A percentile compares a stretch with the other conserved stretches of the same genome.
phyloP scores from a whole-genome alignment of 2,329 filamentous ascomycete species.

The Chaetoscypha palmicola region DNA sequence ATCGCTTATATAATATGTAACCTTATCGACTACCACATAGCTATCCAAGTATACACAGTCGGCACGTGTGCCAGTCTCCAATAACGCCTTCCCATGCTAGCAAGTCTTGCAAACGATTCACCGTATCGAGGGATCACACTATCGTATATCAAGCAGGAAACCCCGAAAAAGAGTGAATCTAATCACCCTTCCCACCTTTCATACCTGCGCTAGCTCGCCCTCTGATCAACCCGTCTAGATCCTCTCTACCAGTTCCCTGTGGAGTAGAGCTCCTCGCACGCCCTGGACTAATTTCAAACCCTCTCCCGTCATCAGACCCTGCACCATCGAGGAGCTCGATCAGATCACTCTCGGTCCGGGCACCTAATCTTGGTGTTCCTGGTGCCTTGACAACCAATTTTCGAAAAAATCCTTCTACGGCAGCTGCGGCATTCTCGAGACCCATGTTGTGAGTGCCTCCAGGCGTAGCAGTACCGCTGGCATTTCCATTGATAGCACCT shows the following conservation, averaged over 20 bases:
- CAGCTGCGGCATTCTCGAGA: conserved; percentile 78
- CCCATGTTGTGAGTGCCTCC: conserved; percentile 41
- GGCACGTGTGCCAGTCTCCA: too few species aligned
- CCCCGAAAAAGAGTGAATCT: too few species aligned
- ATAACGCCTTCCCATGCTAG: too few species aligned
- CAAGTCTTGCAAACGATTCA: neutral
- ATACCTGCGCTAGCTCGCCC: conserved; percentile 13
- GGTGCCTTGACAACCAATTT: conserved; percentile 65
- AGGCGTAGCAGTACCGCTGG: conserved; percentile 32
- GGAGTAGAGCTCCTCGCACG: conserved; percentile 14
- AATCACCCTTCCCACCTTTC: conserved; percentile 25
- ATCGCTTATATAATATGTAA: too few species aligned
- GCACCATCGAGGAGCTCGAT: conserved; percentile 64
- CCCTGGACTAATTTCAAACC: conserved; percentile 26
- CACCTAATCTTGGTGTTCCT: conserved; percentile 38
- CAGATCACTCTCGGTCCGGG: conserved; percentile 48
- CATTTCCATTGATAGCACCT: conserved; percentile 24
- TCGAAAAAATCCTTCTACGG: conserved; percentile 84
- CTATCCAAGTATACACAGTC: too few species aligned
- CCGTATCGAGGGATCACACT: neutral
- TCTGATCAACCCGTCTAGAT: conserved; percentile 15
- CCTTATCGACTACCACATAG: too few species aligned
- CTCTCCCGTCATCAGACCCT: conserved; percentile 46
- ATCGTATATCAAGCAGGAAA: neutral
- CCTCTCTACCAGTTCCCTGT: conserved; percentile 22